A percentile compares a stretch with the other conserved stretches of the same genome.
phyloP scores from a whole-genome alignment of 371 early-diverging fungal species.

The Umbelopsis sp. region DNA sequence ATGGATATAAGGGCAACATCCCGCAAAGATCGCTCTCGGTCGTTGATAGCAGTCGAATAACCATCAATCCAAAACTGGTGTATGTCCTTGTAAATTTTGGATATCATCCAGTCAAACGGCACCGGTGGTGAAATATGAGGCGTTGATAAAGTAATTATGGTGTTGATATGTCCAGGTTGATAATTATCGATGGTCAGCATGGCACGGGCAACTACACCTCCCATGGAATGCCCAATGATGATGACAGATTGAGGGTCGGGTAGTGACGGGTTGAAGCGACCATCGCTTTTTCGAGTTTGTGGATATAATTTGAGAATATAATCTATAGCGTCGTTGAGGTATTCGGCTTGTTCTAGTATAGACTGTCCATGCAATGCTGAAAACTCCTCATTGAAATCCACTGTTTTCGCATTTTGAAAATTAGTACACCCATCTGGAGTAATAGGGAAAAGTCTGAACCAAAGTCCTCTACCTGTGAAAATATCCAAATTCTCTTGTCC shows the following conservation, averaged over 20 bases:
- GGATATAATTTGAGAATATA: constrained; percentile 81
- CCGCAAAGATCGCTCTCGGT: constrained; percentile 27
- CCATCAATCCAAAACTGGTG: constrained; percentile 76
- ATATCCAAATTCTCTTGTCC: constrained; percentile 73
- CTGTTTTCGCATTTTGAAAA: constrained; percentile 34
- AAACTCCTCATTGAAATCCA: constrained; percentile 92
- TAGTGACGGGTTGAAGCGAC: constrained; percentile 25
- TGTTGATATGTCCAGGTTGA: constrained; percentile 74
- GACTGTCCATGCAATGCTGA: constrained; percentile 84
- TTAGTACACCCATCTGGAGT: no score
- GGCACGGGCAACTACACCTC: constrained; percentile 91
- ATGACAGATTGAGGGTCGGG: constrained; percentile 77
- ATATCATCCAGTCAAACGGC: constrained; percentile 77
- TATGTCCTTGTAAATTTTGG: constrained; percentile 74
- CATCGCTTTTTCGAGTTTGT: constrained; percentile 34
- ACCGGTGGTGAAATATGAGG: constrained; percentile 90
- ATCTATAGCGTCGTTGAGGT: constrained; percentile 83
- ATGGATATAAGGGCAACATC: constrained; percentile 86
- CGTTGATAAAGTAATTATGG: constrained; percentile 88
- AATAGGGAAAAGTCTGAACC: no score
- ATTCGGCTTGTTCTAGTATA: constrained; percentile 83
- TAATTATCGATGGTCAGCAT: constrained; percentile 79
- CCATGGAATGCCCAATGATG: constrained; percentile 96
- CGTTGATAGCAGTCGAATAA: constrained; percentile 28
- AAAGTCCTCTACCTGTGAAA: constrained; percentile 68